Conservation (phyloP, 306 rosid genomes). For the Glycine latifolia region DNA sequence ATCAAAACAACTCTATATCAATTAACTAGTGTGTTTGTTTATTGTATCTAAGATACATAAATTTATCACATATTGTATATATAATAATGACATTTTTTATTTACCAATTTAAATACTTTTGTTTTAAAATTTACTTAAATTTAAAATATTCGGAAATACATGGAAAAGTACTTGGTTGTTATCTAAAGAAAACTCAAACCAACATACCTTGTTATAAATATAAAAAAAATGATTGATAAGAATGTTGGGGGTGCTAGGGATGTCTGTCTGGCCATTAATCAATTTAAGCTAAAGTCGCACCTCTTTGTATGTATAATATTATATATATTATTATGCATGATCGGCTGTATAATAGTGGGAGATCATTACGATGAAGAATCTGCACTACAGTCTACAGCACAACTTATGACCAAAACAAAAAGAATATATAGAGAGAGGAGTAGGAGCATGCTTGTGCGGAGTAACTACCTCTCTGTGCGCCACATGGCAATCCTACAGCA, state of each 20-base stretch:
- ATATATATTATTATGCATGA: not conserved
- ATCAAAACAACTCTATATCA: too few species aligned
- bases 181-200: too few species aligned
- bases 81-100: too few species aligned
- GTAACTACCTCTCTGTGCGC: slow-evolving; percentile 39
- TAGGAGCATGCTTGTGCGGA: too few species aligned
- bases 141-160: too few species aligned
- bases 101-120: too few species aligned
- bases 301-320: not conserved
- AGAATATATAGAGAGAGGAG: not conserved
- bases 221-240: not conserved
- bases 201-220: not conserved
- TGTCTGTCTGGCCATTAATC: slow-evolving; percentile 5
- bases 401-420: slow-evolving; percentile 22
- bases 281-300: not conserved
- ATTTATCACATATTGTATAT: too few species aligned
- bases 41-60: too few species aligned
- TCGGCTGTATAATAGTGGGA: slow-evolving; percentile 42
- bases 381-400: not conserved
- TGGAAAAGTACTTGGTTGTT: too few species aligned
- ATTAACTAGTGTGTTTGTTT: too few species aligned
- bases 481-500: slow-evolving; percentile 46
- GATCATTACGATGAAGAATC: slow-evolving; percentile 26
- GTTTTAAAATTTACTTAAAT: too few species aligned
- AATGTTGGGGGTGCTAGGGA: slow-evolving; percentile 5